phyloP scores from a whole-genome alignment of 148 eudicot genomes.

The Bassia scoparia region DNA sequence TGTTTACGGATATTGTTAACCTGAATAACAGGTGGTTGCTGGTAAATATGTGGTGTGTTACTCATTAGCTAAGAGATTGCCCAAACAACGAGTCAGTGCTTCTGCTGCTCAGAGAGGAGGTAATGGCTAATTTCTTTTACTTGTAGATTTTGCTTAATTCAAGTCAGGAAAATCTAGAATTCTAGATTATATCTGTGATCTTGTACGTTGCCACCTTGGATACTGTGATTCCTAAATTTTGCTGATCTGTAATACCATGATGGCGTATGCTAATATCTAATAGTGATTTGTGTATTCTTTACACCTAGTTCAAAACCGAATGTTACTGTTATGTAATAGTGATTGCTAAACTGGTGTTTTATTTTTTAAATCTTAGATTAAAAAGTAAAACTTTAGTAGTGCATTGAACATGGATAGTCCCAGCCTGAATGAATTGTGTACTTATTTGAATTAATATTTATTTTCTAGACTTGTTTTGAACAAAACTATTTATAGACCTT shows the following conservation, averaged over 20 bases:
- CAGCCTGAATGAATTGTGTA: too few relatives aligned
- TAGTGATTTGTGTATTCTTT: not conserved
- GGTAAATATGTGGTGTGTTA: conserved; percentile 80
- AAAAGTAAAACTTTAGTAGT: too few relatives aligned
- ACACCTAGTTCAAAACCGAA: not conserved
- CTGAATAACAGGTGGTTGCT: conserved; percentile 61
- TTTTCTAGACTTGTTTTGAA: too few relatives aligned
- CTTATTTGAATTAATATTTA: too few relatives aligned
- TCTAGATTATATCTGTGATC: not conserved
- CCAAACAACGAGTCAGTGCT: conserved; percentile 50
- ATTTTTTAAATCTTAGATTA: too few relatives aligned
- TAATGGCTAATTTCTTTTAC: conserved; percentile 25
- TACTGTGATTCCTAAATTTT: not conserved
- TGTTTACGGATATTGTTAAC: not conserved
- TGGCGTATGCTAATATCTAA: not conserved
- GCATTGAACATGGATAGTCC: too few relatives aligned
- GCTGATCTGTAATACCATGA: not conserved
- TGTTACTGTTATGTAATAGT: not conserved
- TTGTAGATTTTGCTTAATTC: not conserved
- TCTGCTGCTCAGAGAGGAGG: conserved; percentile 35
- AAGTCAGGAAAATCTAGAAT: not conserved
- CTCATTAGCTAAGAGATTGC: conserved; percentile 91
- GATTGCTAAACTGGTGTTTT: too few relatives aligned
- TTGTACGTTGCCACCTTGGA: not conserved
- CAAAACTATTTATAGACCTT: too few relatives aligned